These are phyloP conservation scores for Pseudonectria foliicola DNA, from an alignment of 2,329 filamentous ascomycete genomes.

Conservation along the genomic window DNA sequence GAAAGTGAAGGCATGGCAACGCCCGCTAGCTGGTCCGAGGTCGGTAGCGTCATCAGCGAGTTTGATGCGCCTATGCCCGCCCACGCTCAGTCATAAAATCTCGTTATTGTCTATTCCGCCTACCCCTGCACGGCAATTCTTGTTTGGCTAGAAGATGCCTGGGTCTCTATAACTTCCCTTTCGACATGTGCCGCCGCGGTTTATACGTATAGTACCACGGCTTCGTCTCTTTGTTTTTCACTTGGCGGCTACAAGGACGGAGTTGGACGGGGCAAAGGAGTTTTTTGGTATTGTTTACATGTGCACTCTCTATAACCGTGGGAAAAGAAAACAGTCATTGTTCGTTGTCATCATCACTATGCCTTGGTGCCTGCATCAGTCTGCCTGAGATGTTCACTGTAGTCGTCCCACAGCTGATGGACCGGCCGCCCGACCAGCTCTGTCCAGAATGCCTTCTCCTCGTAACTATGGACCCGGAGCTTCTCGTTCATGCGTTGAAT, in stretches of 20 bases:
- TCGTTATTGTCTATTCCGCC: neutral
- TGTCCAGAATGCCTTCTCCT: conserved; percentile 60
- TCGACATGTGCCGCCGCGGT: neutral
- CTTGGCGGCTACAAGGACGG: conserved; percentile 8
- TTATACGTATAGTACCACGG: neutral
- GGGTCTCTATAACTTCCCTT: too few species aligned
- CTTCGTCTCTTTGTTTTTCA: conserved; percentile 5
- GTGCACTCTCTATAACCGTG: too few species aligned
- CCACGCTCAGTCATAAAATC: conserved; percentile 20
- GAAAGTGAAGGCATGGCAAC: conserved; percentile 53
- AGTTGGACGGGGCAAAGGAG: conserved; percentile 3
- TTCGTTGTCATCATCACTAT: too few species aligned
- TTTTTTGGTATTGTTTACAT: too few species aligned
- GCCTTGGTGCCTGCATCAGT: too few species aligned
- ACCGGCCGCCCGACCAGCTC: conserved; percentile 60
- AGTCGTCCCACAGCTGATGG: conserved; percentile 66
- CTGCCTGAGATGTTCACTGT: conserved; percentile 36
- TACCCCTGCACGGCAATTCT: conserved; percentile 2
- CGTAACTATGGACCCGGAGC: conserved; percentile 56
- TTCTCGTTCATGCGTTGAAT: conserved; percentile 60
- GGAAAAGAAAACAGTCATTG: too few species aligned
- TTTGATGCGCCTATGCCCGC: conserved; percentile 33
- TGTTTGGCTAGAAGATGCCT: conserved; percentile 1
- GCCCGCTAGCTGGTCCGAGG: conserved; percentile 57
- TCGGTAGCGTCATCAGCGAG: conserved; percentile 56